Base-by-base conservation (phyloP, 2,329 filamentous ascomycete species). In the Tolypocladium endophyticum region DNA sequence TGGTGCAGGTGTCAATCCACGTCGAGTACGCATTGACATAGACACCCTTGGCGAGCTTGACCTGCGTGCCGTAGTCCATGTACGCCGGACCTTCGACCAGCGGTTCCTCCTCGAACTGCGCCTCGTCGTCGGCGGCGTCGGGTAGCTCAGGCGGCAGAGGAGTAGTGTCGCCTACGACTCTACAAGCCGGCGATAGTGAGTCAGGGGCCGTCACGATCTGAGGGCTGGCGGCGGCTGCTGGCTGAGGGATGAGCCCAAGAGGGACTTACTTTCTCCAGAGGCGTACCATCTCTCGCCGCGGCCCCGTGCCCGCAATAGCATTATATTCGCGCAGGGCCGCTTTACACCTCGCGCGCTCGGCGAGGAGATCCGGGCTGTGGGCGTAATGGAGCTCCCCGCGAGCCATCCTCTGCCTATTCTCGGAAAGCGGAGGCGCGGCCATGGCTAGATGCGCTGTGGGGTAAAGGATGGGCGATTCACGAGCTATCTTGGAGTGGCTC, bases 11-110 rank as follows among this genome's bases (percentile, higher is more conserved):
- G 70, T 96, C 92, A 36, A 95, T 76, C 69, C 91, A 88, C 7
- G 85, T 86, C 66, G 83, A 87, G 72, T 90, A 87, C 70, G 81
- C 86, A 74, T 82, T 96, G 70, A 96, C 80, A 67, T 86, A 94
- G 18, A 89, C 88, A 59, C 85, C 84, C 53, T 82, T 75, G 23
- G 89, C 90, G 4, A 71, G 61, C 33, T 74, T 82, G 54, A 93
- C 47, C 47, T 50, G 47, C 25, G 25, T 50, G 25, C 47, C 47
- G 47, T 50, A 50, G 47, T 50, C 47, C 25, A 50, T 50, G 25
- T 30, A 30, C 14, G 8, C 47, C 2, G 47, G 47, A 25, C 25
- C 47, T 25, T 50, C 47, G 1, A 50, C 47, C 20, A 50, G 47
- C 25, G 47, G 47, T 2, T 50, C 47, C 47, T 50, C 47, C 6